phyloP scores from a whole-genome alignment of 352 stramenopile species.

The Phytopythium aichiense region DNA sequence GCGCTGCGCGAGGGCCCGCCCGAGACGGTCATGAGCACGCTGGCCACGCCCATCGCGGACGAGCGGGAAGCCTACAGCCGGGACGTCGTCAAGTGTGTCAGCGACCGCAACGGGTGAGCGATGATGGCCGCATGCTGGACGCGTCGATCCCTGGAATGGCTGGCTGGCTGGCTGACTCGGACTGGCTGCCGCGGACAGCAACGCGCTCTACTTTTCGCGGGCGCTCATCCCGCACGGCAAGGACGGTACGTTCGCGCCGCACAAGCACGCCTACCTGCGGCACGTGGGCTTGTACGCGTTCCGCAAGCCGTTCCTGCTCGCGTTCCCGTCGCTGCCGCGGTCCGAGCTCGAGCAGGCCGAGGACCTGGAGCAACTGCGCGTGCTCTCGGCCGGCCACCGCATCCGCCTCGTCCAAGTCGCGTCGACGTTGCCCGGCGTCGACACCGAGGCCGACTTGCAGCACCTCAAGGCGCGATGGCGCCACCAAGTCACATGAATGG shows the following conservation, averaged over 20 bases:
- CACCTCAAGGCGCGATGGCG: slow-evolving; percentile 39
- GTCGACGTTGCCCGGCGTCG: slow-evolving; percentile 57
- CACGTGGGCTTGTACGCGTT: slow-evolving; percentile 86
- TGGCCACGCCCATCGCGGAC: slow-evolving; percentile 56
- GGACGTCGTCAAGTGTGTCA: slow-evolving; percentile 79
- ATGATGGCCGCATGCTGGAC: not conserved
- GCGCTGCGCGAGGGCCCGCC: slow-evolving; percentile 40
- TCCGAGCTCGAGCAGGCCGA: slow-evolving; percentile 58
- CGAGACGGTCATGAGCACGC: slow-evolving; percentile 71
- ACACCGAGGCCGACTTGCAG: slow-evolving; percentile 65
- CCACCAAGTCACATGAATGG: too few relatives aligned
- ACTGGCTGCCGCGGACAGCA: slow-evolving; percentile 21
- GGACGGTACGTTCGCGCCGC: slow-evolving; percentile 41
- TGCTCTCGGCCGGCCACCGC: slow-evolving; percentile 68
- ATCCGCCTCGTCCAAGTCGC: slow-evolving; percentile 69
- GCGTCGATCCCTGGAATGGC: not conserved
- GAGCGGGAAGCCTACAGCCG: slow-evolving; percentile 50
- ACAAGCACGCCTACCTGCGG: slow-evolving; percentile 50
- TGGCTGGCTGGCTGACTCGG: not conserved
- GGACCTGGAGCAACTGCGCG: slow-evolving; percentile 82
- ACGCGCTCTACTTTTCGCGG: slow-evolving; percentile 84
- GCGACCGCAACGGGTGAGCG: slow-evolving; percentile 46
- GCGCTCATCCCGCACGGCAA: slow-evolving; percentile 79
- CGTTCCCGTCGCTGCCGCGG: slow-evolving; percentile 54
- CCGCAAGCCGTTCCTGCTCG: slow-evolving; percentile 58